Base-by-base conservation (phyloP, 805 yeast genomes). In the Saccharomycopsis fodiens region DNA sequence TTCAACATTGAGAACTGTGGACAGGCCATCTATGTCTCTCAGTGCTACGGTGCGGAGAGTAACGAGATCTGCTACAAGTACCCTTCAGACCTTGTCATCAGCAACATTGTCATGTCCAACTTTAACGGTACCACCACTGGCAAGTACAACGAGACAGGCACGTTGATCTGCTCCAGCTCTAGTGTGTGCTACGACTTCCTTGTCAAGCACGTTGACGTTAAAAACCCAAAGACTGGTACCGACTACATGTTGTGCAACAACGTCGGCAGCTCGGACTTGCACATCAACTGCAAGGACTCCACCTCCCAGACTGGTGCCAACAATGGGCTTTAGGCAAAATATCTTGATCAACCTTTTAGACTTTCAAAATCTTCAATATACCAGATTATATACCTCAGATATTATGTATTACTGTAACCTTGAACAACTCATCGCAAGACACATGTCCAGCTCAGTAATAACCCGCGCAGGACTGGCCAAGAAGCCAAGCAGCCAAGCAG, bases 251-350 rank as follows among this genome's bases (percentile, higher is more conserved):
- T 41, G 6, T 41, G 42, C 19, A 30, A 19, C 25, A 46, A 46
- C 30, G 29, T 41, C 5, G 49, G 49, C 13, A 45, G 42, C 13
- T 46, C 46, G 15, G 15, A 20, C 25, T n/a, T 44, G 2, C n/a
- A 22, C 5, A 34, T 38, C n/a, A 37, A 21, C 17, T 27, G 41
- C 36, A 16, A 15, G 16, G 35, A 41, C 19, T 42, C 46, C 3
- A 22, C 42, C 37, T 27, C 21, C 7, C 42, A 36, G 37, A 3
- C 22, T 41, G 46, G 49, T 5, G 12, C 23, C n/a, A 41, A 46
- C 35, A 42, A 46, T 19, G 17, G 20, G 6, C 36, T 32, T 10
- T 32, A 32, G 15, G 29, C 29, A n/a, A n/a, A n/a, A n/a, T n/a
- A n/a, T n/a, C n/a, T n/a, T n/a, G n/a, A n/a, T n/a, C n/a, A n/a